These are phyloP conservation scores for Guadua angustifolia DNA, from an alignment of 176 grass and related monocot genomes.

Conservation along the genomic window DNA sequence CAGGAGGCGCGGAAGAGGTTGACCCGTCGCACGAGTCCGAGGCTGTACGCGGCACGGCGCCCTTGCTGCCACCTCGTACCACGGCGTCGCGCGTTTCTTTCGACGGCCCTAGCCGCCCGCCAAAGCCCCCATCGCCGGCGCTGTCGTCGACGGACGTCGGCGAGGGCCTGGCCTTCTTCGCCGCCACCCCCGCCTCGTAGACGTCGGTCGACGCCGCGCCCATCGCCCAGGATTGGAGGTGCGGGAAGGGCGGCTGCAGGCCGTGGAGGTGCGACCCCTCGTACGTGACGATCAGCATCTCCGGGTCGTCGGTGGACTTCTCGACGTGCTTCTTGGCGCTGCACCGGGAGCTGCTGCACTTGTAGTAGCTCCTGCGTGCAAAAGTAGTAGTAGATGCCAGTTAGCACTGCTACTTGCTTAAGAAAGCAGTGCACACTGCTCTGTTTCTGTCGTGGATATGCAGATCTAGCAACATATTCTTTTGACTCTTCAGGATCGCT, in stretches of 20 bases:
- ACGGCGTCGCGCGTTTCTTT: neutral
- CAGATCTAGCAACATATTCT: neutral
- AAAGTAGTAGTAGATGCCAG: neutral
- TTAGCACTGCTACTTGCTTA: neutral
- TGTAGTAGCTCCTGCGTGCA: conserved; percentile 62
- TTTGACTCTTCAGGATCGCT: neutral
- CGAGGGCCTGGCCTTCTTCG: neutral
- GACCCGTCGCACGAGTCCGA: conserved; percentile 31
- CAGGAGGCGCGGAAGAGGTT: neutral
- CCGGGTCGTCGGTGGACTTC: conserved; percentile 60
- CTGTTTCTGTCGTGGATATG: neutral
- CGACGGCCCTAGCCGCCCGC: neutral
- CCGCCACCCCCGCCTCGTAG: neutral
- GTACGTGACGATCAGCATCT: conserved; percentile 62
- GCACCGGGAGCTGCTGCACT: conserved; percentile 60
- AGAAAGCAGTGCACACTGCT: neutral
- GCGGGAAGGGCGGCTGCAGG: conserved; percentile 37
- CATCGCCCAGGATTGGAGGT: neutral
- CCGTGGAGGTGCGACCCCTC: conserved; percentile 61
- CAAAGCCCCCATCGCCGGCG: neutral
- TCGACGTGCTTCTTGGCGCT: conserved; percentile 77
- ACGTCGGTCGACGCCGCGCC: neutral
- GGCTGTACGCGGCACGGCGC: neutral
- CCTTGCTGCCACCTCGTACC: neutral
- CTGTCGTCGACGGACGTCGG: neutral